Evolutionary conservation across 2,329 filamentous ascomycete genomes (phyloP).

Genomic region (Paraphaeosphaeria minitans): DNA sequence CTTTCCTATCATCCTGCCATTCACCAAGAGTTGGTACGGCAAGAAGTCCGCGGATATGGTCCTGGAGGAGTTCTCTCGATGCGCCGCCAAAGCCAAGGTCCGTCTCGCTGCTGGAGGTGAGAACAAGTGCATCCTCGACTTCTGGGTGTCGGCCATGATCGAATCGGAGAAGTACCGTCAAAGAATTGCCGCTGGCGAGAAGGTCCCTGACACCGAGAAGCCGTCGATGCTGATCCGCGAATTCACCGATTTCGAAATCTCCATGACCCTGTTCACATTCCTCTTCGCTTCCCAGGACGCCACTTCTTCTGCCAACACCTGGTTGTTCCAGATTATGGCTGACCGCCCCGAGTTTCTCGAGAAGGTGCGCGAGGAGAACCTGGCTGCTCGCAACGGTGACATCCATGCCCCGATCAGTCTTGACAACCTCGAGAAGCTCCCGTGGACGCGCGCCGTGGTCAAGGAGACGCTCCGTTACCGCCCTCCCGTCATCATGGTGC

Average conservation of each 20-base stretch:
- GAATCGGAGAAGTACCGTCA: slow-evolving; percentile 82
- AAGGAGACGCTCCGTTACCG: slow-evolving; percentile 74
- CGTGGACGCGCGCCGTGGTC: slow-evolving; percentile 89
- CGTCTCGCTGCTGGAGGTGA: slow-evolving; percentile 88
- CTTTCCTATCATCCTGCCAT: slow-evolving; percentile 83
- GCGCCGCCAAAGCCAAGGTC: slow-evolving; percentile 90
- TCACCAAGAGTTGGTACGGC: slow-evolving; percentile 95
- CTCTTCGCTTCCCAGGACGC: slow-evolving; percentile 97
- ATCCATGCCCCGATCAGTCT: slow-evolving; percentile 72
- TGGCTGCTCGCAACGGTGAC: slow-evolving; percentile 76
- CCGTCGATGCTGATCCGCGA: slow-evolving; percentile 80
- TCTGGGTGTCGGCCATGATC: slow-evolving; percentile 81
- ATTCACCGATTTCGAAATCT: slow-evolving; percentile 89
- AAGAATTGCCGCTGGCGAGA: slow-evolving; percentile 73
- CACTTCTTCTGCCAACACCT: slow-evolving; percentile 89
- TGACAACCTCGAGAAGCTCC: slow-evolving; percentile 86
- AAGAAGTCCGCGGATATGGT: slow-evolving; percentile 96
- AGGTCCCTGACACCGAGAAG: slow-evolving; percentile 69
- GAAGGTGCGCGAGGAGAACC: slow-evolving; percentile 89
- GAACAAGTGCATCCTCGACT: slow-evolving; percentile 91
- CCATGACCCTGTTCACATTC: slow-evolving; percentile 94
- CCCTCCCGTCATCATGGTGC: slow-evolving; percentile 95
- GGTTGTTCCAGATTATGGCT: slow-evolving; percentile 93
- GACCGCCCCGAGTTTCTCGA: slow-evolving; percentile 92
- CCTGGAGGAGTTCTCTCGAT: slow-evolving; percentile 84